These are phyloP conservation scores for Heliophila coronopifolia DNA, from an alignment of 441 rosid genomes.

Conservation along the genomic window DNA sequence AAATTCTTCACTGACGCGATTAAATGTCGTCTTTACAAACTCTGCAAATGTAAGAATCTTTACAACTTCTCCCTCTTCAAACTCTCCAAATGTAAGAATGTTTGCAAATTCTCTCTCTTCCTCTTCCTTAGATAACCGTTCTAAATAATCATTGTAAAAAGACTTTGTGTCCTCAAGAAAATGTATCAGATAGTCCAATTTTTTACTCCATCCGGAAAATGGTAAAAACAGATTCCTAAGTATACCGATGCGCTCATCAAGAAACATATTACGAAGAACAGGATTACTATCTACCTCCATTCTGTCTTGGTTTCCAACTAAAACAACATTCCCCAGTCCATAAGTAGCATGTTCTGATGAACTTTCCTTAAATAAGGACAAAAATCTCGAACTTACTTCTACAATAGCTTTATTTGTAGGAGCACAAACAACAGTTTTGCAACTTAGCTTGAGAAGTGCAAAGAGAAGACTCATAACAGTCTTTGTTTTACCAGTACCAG, in stretches of 20 bases:
- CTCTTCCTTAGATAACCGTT: background rate
- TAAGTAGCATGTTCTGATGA: background rate
- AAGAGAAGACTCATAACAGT: slow-evolving; percentile 35
- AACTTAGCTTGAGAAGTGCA: slow-evolving; percentile 30
- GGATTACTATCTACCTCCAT: background rate
- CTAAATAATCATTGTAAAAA: background rate
- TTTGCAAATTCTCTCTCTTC: background rate
- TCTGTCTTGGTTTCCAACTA: background rate
- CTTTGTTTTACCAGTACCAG: slow-evolving; percentile 62
- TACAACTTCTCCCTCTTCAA: background rate
- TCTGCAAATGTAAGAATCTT: background rate
- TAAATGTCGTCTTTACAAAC: background rate
- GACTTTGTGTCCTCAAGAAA: slow-evolving; percentile 21
- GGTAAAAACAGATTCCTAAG: background rate
- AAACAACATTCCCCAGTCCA: background rate
- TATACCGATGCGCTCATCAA: background rate
- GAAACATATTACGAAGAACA: background rate
- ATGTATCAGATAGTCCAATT: background rate
- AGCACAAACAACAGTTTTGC: slow-evolving; percentile 38
- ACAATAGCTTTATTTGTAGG: slow-evolving; percentile 48
- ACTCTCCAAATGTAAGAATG: too few species aligned
- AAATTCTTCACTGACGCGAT: background rate
- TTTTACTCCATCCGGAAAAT: background rate
- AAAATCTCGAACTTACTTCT: slow-evolving; percentile 32
- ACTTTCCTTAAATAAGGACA: background rate